A percentile compares a stretch with the other conserved stretches of the same genome.
Evolutionary conservation across 768 basidiomycete genomes (phyloP).

Genomic region (Tephrocybe sp.): DNA sequence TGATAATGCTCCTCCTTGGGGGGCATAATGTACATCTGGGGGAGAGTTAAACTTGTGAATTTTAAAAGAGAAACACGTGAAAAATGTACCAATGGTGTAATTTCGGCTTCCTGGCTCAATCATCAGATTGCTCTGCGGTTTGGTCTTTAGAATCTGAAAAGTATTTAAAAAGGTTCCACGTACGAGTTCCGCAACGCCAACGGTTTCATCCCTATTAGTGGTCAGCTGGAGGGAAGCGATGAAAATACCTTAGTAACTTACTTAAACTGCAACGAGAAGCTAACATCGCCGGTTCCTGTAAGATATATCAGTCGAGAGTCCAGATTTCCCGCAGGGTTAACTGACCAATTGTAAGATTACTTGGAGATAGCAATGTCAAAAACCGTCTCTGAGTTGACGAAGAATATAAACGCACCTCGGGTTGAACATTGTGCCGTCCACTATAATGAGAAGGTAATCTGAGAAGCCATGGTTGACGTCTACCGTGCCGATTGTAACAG

Average conservation of each 20-base stretch:
- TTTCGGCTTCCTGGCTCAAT: conserved; percentile 56
- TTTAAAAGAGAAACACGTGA: not conserved
- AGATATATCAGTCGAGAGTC: conserved; percentile 29
- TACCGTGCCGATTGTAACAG: conserved; percentile 52
- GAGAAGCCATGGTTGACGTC: conserved; percentile 69
- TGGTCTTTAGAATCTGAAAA: conserved; percentile 2
- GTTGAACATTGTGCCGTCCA: conserved; percentile 58
- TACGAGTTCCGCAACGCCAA: conserved; percentile 60
- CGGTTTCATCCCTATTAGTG: conserved; percentile 38
- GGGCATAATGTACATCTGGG: conserved; percentile 58
- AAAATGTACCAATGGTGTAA: conserved; percentile 49
- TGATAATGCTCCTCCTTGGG: conserved; percentile 48
- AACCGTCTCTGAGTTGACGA: conserved; percentile 1
- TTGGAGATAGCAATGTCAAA: conserved; percentile 9
- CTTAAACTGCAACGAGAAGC: conserved; percentile 58
- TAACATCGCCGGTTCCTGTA: conserved; percentile 57
- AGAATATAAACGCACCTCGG: conserved; percentile 45
- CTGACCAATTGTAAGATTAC: conserved; percentile 43
- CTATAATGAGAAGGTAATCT: conserved; percentile 66
- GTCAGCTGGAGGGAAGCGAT: not conserved
- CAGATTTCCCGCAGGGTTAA: not conserved
- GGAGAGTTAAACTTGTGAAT: not conserved
- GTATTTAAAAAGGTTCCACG: conserved; percentile 8
- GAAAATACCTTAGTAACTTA: conserved; percentile 22
- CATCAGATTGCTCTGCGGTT: conserved; percentile 44